Conservation (phyloP, 768 basidiomycete species). For the Boletus patriciae region DNA sequence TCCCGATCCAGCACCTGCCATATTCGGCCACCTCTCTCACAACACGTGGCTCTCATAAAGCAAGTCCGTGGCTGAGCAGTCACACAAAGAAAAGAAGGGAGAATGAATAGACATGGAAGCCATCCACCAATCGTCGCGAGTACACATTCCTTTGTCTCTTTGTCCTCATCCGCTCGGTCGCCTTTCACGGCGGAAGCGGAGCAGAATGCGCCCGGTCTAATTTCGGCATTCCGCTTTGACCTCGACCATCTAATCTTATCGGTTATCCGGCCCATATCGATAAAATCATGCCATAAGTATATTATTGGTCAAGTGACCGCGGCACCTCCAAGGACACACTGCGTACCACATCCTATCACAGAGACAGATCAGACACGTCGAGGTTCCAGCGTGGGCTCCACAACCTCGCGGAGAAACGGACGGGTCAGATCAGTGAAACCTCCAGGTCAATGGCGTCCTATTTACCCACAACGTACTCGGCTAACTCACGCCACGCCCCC, state of each 20-base stretch:
- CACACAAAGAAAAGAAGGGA: neutral
- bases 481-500: conserved; percentile 24
- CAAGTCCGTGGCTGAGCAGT: neutral
- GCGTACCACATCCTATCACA: conserved; percentile 17
- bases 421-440: conserved; percentile 15
- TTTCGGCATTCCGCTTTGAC: conserved; percentile 10
- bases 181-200: conserved; percentile 1
- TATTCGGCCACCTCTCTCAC: conserved; percentile 25
- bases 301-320: conserved; percentile 9
- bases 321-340: too few relatives aligned
- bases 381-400: conserved; percentile 32
- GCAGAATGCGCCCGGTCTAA: neutral
- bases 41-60: conserved; percentile 30
- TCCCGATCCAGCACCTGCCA: conserved; percentile 29
- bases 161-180: neutral
- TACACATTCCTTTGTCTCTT: conserved; percentile 1
- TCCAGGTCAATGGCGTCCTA: conserved; percentile 1
- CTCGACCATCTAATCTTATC: conserved; percentile 34
- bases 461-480: conserved; percentile 32
- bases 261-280: conserved; percentile 12
- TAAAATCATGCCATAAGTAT: conserved; percentile 13
- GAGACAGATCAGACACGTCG: conserved; percentile 25
- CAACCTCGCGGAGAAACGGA: conserved; percentile 24
- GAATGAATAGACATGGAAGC: neutral
- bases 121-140: neutral